These are phyloP conservation scores for Lentinula lateritia DNA, from an alignment of 768 basidiomycete genomes.

Conservation along the genomic window DNA sequence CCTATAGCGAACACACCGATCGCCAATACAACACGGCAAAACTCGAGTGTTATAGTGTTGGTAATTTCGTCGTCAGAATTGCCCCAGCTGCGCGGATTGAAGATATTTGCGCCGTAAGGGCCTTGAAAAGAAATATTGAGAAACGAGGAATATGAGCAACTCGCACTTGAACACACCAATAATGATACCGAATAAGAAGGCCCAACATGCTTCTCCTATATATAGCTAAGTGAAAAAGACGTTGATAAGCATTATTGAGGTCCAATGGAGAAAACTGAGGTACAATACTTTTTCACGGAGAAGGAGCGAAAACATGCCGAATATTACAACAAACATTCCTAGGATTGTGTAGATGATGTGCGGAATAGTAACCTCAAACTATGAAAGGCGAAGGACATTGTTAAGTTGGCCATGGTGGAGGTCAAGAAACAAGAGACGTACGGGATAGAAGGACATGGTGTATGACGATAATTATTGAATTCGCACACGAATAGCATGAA, in stretches of 20 bases:
- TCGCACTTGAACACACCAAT: slow-evolving; percentile 46
- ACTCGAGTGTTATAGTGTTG: slow-evolving; percentile 85
- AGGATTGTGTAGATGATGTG: slow-evolving; percentile 63
- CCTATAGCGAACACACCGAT: slow-evolving; percentile 98
- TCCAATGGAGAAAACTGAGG: neutral
- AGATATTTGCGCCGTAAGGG: slow-evolving; percentile 76
- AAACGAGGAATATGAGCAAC: slow-evolving; percentile 7
- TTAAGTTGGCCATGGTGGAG: neutral
- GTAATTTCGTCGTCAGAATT: slow-evolving; percentile 35
- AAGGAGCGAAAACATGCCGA: slow-evolving; percentile 92
- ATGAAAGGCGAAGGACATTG: neutral
- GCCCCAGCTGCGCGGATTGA: slow-evolving; percentile 79
- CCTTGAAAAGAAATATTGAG: slow-evolving; percentile 33
- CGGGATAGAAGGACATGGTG: slow-evolving; percentile 7
- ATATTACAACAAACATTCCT: slow-evolving; percentile 68
- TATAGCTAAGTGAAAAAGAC: slow-evolving; percentile 51
- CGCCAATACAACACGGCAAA: slow-evolving; percentile 88
- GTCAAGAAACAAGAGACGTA: neutral
- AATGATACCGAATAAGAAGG: slow-evolving; percentile 89
- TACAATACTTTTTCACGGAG: slow-evolving; percentile 74
- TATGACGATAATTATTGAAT: neutral
- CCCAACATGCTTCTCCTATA: slow-evolving; percentile 95
- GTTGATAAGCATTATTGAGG: neutral
- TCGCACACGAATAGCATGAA: neutral
- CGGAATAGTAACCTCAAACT: slow-evolving; percentile 48